Conservation (phyloP, 345 rosid genomes). For the Eutrema japonicum region DNA sequence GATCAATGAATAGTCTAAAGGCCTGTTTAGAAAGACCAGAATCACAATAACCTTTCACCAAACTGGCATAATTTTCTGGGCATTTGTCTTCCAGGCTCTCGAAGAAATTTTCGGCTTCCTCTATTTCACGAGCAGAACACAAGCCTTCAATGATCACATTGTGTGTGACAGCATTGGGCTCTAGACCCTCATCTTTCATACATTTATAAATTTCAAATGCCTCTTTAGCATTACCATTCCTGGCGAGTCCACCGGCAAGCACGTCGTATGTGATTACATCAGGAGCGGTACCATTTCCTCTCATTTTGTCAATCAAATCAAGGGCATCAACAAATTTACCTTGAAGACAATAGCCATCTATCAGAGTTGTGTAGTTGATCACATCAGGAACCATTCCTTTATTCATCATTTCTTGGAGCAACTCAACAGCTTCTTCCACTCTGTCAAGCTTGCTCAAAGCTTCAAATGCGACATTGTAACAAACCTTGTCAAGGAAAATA, state of each 20-base stretch:
- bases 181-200: slow-evolving; percentile 53
- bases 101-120: slow-evolving; percentile 65
- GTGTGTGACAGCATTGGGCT: slow-evolving; percentile 55
- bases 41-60: slow-evolving; percentile 69
- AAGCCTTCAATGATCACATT: slow-evolving; percentile 69
- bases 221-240: slow-evolving; percentile 52
- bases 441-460: slow-evolving; percentile 68
- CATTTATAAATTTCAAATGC: slow-evolving; percentile 42
- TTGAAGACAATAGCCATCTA: slow-evolving; percentile 62
- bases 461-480: slow-evolving; percentile 55
- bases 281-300: slow-evolving; percentile 49
- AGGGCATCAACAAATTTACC: slow-evolving; percentile 53
- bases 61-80: slow-evolving; percentile 52
- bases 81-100: slow-evolving; percentile 44
- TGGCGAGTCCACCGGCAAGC: slow-evolving; percentile 59
- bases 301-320: slow-evolving; percentile 63
- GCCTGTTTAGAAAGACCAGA: slow-evolving; percentile 52
- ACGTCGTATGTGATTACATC: slow-evolving; percentile 61
- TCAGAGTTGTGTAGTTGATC: slow-evolving; percentile 71
- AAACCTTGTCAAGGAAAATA: slow-evolving; percentile 59
- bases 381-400: slow-evolving; percentile 57
- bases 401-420: slow-evolving; percentile 63
- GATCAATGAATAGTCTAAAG: slow-evolving; percentile 45
- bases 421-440: slow-evolving; percentile 56
- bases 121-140: slow-evolving; percentile 63